Conservation (phyloP, 495 filamentous ascomycete species). For the Friedmanniomyces simplex region DNA sequence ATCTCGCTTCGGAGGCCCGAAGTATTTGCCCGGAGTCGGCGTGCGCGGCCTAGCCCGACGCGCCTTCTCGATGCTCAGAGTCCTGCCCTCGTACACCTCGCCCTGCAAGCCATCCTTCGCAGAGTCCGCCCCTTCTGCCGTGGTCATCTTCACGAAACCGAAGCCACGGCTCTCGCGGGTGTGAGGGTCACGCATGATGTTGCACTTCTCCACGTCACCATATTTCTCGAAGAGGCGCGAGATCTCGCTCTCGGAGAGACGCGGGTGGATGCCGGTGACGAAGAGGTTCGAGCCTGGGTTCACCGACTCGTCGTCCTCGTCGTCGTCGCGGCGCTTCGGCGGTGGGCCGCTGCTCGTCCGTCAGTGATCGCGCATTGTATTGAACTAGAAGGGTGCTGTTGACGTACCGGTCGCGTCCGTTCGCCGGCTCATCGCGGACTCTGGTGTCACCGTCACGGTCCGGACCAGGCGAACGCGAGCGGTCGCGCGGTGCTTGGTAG, state of each 20-base stretch:
- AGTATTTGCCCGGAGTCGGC: slow-evolving; percentile 97
- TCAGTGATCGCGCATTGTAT: slow-evolving; percentile 4
- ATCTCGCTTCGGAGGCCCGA: slow-evolving; percentile 91
- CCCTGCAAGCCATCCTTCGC: slow-evolving; percentile 94
- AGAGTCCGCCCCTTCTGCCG: slow-evolving; percentile 83
- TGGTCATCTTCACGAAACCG: slow-evolving; percentile 98
- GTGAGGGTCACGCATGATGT: slow-evolving; percentile 98
- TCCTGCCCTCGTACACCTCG: slow-evolving; percentile 89
- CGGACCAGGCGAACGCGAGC: slow-evolving; percentile 86
- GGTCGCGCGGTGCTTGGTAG: slow-evolving; percentile 46
- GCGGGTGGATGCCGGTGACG: slow-evolving; percentile 95
- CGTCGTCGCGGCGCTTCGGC: slow-evolving; percentile 27
- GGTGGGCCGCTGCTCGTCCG: slow-evolving; percentile 31
- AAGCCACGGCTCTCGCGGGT: slow-evolving; percentile 98
- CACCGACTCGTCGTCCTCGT: slow-evolving; percentile 67
- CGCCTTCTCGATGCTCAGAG: slow-evolving; percentile 97
- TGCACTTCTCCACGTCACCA: slow-evolving; percentile 95
- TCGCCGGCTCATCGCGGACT: slow-evolving; percentile 43
- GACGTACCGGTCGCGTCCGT: slow-evolving; percentile 62
- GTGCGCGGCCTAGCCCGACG: slow-evolving; percentile 88
- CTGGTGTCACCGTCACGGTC: slow-evolving; percentile 38
- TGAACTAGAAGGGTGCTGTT: background rate
- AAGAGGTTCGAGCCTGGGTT: slow-evolving; percentile 98
- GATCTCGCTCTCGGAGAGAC: slow-evolving; percentile 81
- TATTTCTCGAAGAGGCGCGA: slow-evolving; percentile 96